A percentile compares a stretch with the other conserved stretches of the same genome.
Evolutionary conservation across 805 yeast species (phyloP).

Genomic region (Candida dajiaensis): DNA sequence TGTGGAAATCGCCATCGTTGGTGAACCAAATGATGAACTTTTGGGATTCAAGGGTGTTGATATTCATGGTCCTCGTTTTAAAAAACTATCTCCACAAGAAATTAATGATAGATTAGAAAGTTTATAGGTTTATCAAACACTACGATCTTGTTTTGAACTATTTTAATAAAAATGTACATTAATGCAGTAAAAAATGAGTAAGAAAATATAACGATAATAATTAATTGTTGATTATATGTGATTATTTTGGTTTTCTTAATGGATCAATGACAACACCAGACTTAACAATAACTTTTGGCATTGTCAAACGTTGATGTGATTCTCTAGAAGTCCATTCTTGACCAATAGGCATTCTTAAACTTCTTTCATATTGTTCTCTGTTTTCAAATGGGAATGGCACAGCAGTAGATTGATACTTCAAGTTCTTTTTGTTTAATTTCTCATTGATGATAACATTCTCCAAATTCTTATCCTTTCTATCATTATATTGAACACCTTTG

Average conservation of each 20-base stretch:
- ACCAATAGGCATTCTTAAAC: slow-evolving; percentile 92
- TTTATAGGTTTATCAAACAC: slow-evolving; percentile 36
- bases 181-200: not conserved
- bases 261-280: slow-evolving; percentile 92
- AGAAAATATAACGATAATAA: not conserved
- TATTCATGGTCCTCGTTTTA: slow-evolving; percentile 85
- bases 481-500: slow-evolving; percentile 68
- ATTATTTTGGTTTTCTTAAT: slow-evolving; percentile 59
- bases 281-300: slow-evolving; percentile 82
- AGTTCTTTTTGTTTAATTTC: slow-evolving; percentile 72
- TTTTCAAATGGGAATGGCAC: slow-evolving; percentile 95
- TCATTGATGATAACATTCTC: slow-evolving; percentile 88
- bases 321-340: slow-evolving; percentile 92
- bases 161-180: not conserved
- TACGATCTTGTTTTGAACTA: not conserved
- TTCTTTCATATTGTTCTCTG: slow-evolving; percentile 90
- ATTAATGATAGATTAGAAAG: slow-evolving; percentile 94
- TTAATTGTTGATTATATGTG: not conserved
- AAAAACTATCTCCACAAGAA: slow-evolving; percentile 80
- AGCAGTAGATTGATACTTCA: slow-evolving; percentile 79
- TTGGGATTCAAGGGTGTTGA: slow-evolving; percentile 83
- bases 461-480: slow-evolving; percentile 72
- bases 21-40: slow-evolving; percentile 72
- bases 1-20: slow-evolving; percentile 85
- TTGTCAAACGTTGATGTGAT: slow-evolving; percentile 80